Conservation (phyloP, 305 asterid species). For the Plantago lanceolata region DNA sequence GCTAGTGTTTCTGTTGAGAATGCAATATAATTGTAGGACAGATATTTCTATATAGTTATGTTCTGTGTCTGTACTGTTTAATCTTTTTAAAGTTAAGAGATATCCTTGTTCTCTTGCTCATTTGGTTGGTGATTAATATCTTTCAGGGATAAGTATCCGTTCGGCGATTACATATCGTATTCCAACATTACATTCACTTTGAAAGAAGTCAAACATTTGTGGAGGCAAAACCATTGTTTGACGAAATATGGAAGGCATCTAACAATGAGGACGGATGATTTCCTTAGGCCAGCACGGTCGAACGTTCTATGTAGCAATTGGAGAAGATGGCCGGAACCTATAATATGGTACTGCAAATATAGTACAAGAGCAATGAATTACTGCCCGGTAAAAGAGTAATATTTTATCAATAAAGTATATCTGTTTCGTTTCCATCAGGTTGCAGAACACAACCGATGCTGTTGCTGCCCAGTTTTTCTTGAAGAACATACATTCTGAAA, state of each 20-base stretch:
- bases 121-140: constrained; percentile 14
- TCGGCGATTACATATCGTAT: constrained; percentile 75
- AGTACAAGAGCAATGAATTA: background rate
- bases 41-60: background rate
- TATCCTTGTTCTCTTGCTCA: constrained; percentile 5
- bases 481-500: constrained; percentile 65
- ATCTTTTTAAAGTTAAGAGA: background rate
- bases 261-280: constrained; percentile 82
- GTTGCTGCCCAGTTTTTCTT: constrained; percentile 92
- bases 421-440: constrained; percentile 46
- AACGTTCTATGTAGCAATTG: constrained; percentile 86
- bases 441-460: constrained; percentile 94
- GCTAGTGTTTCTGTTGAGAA: background rate
- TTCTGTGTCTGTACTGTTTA: background rate
- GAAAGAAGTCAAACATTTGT: constrained; percentile 85
- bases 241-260: constrained; percentile 70
- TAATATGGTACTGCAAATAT: constrained; percentile 61
- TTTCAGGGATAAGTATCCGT: constrained; percentile 81
- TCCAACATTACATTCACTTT: constrained; percentile 71
- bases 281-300: constrained; percentile 70
- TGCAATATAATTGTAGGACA: background rate
- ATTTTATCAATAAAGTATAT: background rate
- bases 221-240: constrained; percentile 80
- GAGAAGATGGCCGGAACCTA: constrained; percentile 84
- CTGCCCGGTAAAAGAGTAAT: background rate